Percentiles rank a stretch among this genome's conserved stretches.
Evolutionary conservation across 2,329 filamentous ascomycete species (phyloP).

Genomic region (Monosporascus ibericus): DNA sequence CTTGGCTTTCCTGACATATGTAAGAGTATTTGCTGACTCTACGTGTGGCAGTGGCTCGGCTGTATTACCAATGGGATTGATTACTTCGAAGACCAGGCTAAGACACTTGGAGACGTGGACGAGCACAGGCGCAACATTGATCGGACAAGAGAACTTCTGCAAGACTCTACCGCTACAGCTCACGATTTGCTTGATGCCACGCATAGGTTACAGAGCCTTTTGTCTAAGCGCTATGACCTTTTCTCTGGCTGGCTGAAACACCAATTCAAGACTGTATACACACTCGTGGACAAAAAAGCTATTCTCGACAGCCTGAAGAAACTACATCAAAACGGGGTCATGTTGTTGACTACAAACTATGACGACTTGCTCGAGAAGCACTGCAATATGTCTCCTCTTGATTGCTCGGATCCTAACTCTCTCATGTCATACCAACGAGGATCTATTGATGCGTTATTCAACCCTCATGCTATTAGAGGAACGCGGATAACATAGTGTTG

Average conservation of each 20-base stretch:
- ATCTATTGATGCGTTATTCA: constrained; percentile 8
- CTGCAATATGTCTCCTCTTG: constrained; percentile 4
- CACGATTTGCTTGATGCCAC: neutral
- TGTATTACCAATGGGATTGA: constrained; percentile 7
- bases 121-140: neutral
- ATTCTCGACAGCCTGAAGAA: constrained; percentile 9
- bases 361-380: constrained; percentile 12
- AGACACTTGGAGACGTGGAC: neutral
- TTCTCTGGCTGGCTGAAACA: constrained; percentile 4
- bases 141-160: neutral
- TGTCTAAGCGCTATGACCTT: constrained; percentile 5
- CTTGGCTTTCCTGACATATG: too few relatives aligned
- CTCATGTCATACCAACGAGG: constrained; percentile 8
- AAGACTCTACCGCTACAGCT: neutral
- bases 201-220: neutral
- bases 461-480: constrained; percentile 11
- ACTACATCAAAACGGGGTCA: constrained; percentile 7
- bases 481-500: constrained; percentile 7
- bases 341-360: constrained; percentile 12
- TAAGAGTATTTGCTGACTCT: neutral
- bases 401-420: constrained; percentile 2
- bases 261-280: constrained; percentile 10
- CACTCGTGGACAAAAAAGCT: constrained; percentile 1
- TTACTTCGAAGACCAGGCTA: constrained; percentile 8
- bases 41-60: constrained; percentile 1